Percentiles rank a stretch among this genome's conserved stretches.
These are phyloP conservation scores for Limtongia smithiae DNA, from an alignment of 805 yeast species.

Conservation along the genomic window DNA sequence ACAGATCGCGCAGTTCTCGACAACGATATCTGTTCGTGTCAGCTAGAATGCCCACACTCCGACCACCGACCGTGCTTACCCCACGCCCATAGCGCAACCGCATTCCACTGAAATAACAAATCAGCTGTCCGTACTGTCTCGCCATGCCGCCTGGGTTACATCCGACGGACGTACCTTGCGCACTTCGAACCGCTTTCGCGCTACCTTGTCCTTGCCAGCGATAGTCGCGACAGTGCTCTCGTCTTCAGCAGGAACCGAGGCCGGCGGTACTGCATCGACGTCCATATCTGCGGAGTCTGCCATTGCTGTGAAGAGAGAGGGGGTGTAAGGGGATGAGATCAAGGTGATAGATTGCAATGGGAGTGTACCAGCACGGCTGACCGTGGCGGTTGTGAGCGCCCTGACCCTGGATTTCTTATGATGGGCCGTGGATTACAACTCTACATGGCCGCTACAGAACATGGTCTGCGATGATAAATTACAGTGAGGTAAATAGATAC, in stretches of 20 bases:
- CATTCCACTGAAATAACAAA: constrained; percentile 65
- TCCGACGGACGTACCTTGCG: constrained; percentile 57
- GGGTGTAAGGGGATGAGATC: no score
- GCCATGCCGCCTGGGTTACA: neutral
- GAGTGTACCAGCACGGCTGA: no score
- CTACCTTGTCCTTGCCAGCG: constrained; percentile 18
- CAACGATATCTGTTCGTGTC: constrained; percentile 57
- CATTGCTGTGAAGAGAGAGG: constrained; percentile 2
- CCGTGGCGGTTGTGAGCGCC: no score
- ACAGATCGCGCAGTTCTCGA: constrained; percentile 97
- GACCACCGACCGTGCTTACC: constrained; percentile 17
- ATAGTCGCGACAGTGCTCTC: neutral
- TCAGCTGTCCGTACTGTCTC: neutral
- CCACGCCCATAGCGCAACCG: constrained; percentile 99
- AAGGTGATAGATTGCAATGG: no score
- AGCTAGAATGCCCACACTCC: neutral
- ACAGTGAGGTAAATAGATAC: neutral
- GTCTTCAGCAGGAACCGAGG: neutral
- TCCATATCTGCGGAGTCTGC: constrained; percentile 21
- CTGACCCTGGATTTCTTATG: no score
- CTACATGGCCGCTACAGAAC: no score
- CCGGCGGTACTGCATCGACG: constrained; percentile 11
- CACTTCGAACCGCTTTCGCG: constrained; percentile 78
- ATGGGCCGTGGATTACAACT: no score
- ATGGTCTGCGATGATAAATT: no score